Base-by-base conservation (phyloP, 176 grass and related monocot genomes). In the Oryza glumipatula region DNA sequence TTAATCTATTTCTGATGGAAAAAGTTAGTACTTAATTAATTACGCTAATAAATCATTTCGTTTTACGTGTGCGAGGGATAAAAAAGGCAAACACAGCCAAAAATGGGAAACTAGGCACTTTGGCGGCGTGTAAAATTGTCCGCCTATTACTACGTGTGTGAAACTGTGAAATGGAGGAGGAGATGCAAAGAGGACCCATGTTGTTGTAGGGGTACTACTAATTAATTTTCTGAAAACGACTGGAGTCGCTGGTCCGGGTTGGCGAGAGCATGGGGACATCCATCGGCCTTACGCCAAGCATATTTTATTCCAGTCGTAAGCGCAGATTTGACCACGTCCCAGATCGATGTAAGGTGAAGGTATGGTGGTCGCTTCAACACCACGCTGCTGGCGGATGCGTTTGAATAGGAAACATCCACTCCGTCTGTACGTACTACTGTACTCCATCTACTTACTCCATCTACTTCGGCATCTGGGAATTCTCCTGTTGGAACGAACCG, bases 371-470 rank as follows among this genome's bases (percentile, higher is more conserved):
- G 77, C 71, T 76, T 76, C 77, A 70, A 15, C 56, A 9, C 9
- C 30, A 89, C 39, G 67, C n/a, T 30, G 51, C 23, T 32, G 30
- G 30, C 9, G 22, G 28, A 76, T 14, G 82, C 44, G 71, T 81
- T 35, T 65, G 77, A 81, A 89, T n/a, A 77, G 82, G 77, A 76
- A 43, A 49, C 82, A 81, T 76, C 82, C 39, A 43, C 45, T 85
- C 48, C 54, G 19, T n/a, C 54, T n/a, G 70, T 4, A 11, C n/a
- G 38, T 9, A 3, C 5, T 0, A 2, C 33, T 41, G 47, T 49
- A 14, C 47, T 48, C 13, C 12, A 26, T 26, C 24, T 26, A 26
- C 24, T 26, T 48, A 13, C 12, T 48, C 9, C 36, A 6, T 1
- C 11, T 48, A 48, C 46, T 48, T 48, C 46, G 46, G 46, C 3